Conservation (phyloP, 1,284 basidiomycete species). For the Pyrrhoderma lamaoense region DNA sequence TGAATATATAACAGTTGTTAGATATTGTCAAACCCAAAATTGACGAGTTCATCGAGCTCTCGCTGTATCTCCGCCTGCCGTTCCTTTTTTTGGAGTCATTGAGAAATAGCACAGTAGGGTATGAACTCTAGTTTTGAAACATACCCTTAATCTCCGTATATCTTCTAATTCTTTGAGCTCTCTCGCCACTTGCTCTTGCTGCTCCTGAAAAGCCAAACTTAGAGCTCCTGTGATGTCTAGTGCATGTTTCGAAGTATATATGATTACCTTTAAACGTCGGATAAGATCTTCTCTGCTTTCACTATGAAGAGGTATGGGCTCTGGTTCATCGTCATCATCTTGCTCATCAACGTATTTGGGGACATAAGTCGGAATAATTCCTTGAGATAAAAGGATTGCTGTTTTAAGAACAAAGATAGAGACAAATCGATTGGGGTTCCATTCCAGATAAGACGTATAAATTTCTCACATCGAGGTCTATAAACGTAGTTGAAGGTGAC, state of each 20-base stretch:
- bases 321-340: background rate
- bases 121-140: background rate
- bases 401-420: background rate
- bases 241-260: no score
- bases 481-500: constrained; percentile 15
- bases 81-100: background rate
- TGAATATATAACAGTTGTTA: no score
- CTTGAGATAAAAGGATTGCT: constrained; percentile 16
- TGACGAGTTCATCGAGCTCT: constrained; percentile 10
- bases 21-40: constrained; percentile 2
- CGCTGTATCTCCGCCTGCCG: constrained; percentile 8
- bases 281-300: constrained; percentile 9
- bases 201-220: no score
- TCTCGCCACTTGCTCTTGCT: constrained; percentile 40
- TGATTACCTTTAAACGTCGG: constrained; percentile 11
- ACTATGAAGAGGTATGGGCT: background rate
- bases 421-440: background rate
- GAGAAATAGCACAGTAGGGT: background rate
- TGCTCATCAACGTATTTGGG: constrained; percentile 10
- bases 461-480: constrained; percentile 10
- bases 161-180: constrained; percentile 55
- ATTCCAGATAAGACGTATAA: background rate
- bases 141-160: constrained; percentile 4
- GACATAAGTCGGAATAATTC: constrained; percentile 12
- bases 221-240: no score